phyloP scores from a whole-genome alignment of 176 grass and related monocot species.

The Oryza officinalis region DNA sequence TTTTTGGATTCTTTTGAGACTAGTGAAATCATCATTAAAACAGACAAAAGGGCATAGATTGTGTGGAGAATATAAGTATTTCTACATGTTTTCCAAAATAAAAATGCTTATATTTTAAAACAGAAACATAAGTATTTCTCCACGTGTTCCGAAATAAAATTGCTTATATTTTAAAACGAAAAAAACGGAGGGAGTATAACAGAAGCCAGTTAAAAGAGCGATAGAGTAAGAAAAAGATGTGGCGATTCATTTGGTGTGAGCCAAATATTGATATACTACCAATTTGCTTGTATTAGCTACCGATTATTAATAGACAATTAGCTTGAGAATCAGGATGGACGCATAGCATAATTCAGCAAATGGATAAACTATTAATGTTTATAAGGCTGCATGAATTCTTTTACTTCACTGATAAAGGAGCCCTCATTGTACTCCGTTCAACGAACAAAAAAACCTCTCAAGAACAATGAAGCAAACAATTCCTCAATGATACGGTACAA shows the following conservation, averaged over 20 bases:
- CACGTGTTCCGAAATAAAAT: too few relatives aligned
- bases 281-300: not conserved
- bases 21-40: too few relatives aligned
- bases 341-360: not conserved
- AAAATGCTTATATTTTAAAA: too few relatives aligned
- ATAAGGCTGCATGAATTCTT: not conserved
- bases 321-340: not conserved
- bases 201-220: too few relatives aligned
- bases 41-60: too few relatives aligned
- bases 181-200: too few relatives aligned
- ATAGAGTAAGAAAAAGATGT: not conserved
- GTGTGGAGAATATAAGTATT: too few relatives aligned
- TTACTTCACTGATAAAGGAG: not conserved
- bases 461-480: constrained; percentile 22
- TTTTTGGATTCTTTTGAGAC: too few relatives aligned
- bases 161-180: too few relatives aligned
- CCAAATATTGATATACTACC: not conserved
- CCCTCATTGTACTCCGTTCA: constrained; percentile 6
- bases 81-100: too few relatives aligned
- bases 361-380: not conserved
- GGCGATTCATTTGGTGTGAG: not conserved
- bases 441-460: constrained; percentile 25
- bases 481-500: constrained; percentile 40
- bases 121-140: too few relatives aligned
- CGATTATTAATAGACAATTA: not conserved